phyloP scores from a whole-genome alignment of 345 rosid species.

The Aquilaria yunnanensis region DNA sequence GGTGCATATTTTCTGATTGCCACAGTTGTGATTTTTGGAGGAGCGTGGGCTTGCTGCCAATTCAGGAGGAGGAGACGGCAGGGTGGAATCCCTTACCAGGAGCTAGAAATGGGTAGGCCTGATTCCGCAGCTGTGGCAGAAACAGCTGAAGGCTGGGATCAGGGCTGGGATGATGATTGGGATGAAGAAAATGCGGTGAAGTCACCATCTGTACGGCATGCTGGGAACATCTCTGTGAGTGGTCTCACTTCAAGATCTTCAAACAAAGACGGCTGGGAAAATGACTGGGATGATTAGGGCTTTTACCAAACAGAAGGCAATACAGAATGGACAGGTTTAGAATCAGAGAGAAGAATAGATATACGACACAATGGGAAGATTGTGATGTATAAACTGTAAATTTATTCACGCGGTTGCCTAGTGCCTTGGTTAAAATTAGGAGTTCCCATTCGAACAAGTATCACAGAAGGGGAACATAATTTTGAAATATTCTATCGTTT shows the following conservation, averaged over 20 bases:
- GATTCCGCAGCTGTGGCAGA: constrained; percentile 30
- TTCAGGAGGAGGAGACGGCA: constrained; percentile 31
- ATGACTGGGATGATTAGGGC: constrained; percentile 45
- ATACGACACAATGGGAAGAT: no score
- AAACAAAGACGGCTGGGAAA: constrained; percentile 46
- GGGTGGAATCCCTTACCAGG: constrained; percentile 42
- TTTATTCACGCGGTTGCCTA: no score
- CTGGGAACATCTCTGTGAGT: constrained; percentile 36
- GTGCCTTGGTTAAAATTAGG: no score
- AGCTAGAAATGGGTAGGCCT: constrained; percentile 51
- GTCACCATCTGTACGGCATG: constrained; percentile 29
- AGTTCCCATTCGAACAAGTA: no score
- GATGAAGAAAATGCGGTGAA: constrained; percentile 46
- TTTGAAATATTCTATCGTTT: no score
- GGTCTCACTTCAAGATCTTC: constrained; percentile 48
- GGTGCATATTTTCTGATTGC: constrained; percentile 50
- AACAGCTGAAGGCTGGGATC: constrained; percentile 59
- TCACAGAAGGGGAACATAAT: no score
- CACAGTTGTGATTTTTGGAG: constrained; percentile 33
- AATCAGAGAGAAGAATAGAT: no score
- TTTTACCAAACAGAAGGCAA: no score
- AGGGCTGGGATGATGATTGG: constrained; percentile 74
- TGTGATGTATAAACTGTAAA: no score
- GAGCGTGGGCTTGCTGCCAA: constrained; percentile 41
- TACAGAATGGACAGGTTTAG: no score